Conservation (phyloP, 139 green algal species). For the Chlamydomonas eustigma region DNA sequence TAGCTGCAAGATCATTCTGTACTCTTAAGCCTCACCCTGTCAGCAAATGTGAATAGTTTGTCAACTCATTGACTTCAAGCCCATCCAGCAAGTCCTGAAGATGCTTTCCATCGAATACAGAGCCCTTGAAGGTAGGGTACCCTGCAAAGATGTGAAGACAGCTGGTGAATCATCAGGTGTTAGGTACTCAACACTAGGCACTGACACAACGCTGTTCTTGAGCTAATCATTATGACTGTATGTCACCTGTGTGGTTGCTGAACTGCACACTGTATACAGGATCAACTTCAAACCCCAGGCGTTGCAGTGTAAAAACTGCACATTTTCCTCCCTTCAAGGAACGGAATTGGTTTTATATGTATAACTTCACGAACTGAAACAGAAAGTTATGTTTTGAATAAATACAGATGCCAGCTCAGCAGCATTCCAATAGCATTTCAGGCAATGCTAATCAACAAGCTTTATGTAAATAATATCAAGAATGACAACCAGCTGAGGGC, state of each 20-base stretch:
- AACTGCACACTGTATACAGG: constrained; percentile 83
- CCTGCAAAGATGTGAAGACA: constrained; percentile 14
- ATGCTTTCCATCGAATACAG: constrained; percentile 64
- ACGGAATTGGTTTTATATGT: too few species aligned
- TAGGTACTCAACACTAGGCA: too few species aligned
- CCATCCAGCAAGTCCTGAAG: constrained; percentile 59
- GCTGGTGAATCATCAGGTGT: too few species aligned
- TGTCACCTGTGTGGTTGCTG: constrained; percentile 76
- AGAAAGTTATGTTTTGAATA: too few species aligned
- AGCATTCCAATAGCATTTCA: too few species aligned
- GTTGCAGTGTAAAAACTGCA: constrained; percentile 85
- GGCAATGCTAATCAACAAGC: too few species aligned
- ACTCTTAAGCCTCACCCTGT: constrained; percentile 52
- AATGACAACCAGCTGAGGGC: too few species aligned
- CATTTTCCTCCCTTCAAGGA: constrained; percentile 82
- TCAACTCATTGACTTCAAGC: constrained; percentile 74
- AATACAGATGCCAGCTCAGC: background rate
- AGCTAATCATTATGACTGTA: constrained; percentile 30
- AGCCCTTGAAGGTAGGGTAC: constrained; percentile 68
- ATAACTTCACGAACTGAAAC: too few species aligned
- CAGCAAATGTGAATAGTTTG: constrained; percentile 83
- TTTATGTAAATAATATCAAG: too few species aligned
- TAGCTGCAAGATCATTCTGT: too few species aligned
- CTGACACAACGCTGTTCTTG: background rate
- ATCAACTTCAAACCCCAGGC: constrained; percentile 88